A percentile compares a stretch with the other conserved stretches of the same genome.
Evolutionary conservation across 805 yeast species (phyloP).

Genomic region (Kluyveromyces aestuarii): DNA sequence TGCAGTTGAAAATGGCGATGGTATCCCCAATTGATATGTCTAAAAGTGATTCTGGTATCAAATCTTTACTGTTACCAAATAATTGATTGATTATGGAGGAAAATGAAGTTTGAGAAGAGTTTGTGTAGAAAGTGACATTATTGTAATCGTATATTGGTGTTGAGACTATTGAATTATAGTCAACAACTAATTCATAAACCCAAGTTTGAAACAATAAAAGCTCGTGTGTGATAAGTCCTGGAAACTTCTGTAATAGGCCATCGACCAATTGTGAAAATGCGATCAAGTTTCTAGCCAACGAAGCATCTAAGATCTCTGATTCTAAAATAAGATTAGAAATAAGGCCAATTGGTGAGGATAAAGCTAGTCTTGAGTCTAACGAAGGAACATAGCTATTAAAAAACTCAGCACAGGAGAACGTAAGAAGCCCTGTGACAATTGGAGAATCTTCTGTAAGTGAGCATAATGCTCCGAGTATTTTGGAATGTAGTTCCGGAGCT

Average conservation of each 20-base stretch:
- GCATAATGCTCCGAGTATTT: neutral
- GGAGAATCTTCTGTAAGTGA: neutral
- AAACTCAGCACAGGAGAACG: constrained; percentile 1
- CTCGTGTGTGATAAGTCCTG: constrained; percentile 7
- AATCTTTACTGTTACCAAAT: neutral
- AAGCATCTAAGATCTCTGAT: constrained; percentile 1
- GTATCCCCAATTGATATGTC: constrained; percentile 1
- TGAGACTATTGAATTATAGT: constrained; percentile 28
- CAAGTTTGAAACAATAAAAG: constrained; percentile 25
- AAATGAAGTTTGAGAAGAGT: constrained; percentile 11
- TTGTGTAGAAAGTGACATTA: constrained; percentile 5
- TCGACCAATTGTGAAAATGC: constrained; percentile 21
- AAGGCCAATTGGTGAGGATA: neutral
- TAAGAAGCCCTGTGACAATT: neutral
- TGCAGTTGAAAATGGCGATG: constrained; percentile 26
- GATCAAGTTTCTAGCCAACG: neutral
- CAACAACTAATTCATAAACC: constrained; percentile 30
- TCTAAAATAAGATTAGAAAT: neutral
- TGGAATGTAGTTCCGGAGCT: neutral
- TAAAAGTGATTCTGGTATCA: neutral
- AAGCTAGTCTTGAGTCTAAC: neutral
- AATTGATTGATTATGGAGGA: neutral
- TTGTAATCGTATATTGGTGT: constrained; percentile 12
- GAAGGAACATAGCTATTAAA: neutral
- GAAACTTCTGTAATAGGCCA: constrained; percentile 8